phyloP scores from a whole-genome alignment of 108 stramenopile species.

The Nitzschia palea region DNA sequence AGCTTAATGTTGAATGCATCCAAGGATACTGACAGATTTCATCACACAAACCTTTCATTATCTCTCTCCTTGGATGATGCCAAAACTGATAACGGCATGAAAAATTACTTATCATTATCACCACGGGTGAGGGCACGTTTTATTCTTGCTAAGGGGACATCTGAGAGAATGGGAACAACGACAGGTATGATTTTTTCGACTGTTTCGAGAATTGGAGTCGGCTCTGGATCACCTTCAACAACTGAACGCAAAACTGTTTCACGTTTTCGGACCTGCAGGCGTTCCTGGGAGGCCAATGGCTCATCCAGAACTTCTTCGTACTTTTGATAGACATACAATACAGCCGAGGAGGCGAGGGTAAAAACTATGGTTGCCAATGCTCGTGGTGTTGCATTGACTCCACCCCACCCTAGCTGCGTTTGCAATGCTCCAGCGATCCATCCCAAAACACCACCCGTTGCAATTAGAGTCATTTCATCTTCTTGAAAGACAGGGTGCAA shows the following conservation, averaged over 20 bases:
- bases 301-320: constrained; percentile 35
- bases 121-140: too few relatives aligned
- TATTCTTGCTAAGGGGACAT: too few relatives aligned
- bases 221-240: not conserved
- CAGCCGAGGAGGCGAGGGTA: constrained; percentile 21
- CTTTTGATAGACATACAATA: constrained; percentile 32
- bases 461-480: constrained; percentile 91
- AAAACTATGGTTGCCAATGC: constrained; percentile 47
- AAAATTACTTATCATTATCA: too few relatives aligned
- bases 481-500: constrained; percentile 94
- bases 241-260: constrained; percentile 24
- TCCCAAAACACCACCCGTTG: constrained; percentile 89
- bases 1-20: too few relatives aligned
- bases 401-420: constrained; percentile 73
- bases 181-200: not conserved
- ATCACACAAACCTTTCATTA: too few relatives aligned
- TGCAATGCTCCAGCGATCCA: constrained; percentile 77
- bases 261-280: constrained; percentile 29
- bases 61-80: too few relatives aligned
- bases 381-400: constrained; percentile 55
- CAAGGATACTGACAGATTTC: too few relatives aligned
- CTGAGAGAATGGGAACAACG: not conserved
- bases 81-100: too few relatives aligned
- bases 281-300: constrained; percentile 36
- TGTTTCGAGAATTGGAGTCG: not conserved